A percentile compares a stretch with the other conserved stretches of the same genome.
These are phyloP conservation scores for Claviceps quebecensis DNA, from an alignment of 2,329 filamentous ascomycete genomes.

Conservation along the genomic window DNA sequence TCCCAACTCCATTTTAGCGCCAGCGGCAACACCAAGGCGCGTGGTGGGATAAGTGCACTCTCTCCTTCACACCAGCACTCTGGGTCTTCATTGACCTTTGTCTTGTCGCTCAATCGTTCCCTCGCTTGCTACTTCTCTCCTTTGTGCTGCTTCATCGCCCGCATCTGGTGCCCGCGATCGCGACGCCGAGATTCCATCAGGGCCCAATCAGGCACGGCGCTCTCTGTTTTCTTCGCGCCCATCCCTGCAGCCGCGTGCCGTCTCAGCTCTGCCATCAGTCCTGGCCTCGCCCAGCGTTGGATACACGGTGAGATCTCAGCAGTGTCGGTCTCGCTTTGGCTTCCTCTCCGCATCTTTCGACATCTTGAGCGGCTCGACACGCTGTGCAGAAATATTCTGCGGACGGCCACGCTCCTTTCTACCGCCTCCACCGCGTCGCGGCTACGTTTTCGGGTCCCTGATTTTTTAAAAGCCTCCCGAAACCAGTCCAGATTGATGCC, in stretches of 20 bases:
- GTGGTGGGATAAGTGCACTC: neutral
- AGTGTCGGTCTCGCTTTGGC: neutral
- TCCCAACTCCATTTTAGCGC: neutral
- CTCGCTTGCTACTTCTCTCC: neutral
- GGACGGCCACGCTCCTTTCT: slow-evolving; percentile 1
- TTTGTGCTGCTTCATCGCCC: neutral
- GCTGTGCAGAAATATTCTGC: slow-evolving; percentile 1
- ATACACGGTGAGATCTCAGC: neutral
- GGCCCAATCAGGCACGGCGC: neutral
- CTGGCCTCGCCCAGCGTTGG: neutral
- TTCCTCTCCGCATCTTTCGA: neutral
- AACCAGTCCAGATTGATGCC: slow-evolving; percentile 1
- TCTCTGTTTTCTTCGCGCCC: neutral
- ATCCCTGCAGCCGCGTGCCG: slow-evolving; percentile 1
- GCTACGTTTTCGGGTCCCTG: neutral
- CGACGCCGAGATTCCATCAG: slow-evolving; percentile 1
- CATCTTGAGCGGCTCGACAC: neutral
- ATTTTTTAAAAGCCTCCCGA: neutral
- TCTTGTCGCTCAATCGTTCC: neutral
- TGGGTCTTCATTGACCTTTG: neutral
- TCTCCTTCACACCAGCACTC: neutral
- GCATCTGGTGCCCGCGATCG: neutral
- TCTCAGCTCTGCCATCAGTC: neutral
- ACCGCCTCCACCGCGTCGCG: neutral
- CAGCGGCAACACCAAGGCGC: neutral